Evolutionary conservation across 192 early-diverging fungal genomes (phyloP).

Genomic region (Coemansia sp.): DNA sequence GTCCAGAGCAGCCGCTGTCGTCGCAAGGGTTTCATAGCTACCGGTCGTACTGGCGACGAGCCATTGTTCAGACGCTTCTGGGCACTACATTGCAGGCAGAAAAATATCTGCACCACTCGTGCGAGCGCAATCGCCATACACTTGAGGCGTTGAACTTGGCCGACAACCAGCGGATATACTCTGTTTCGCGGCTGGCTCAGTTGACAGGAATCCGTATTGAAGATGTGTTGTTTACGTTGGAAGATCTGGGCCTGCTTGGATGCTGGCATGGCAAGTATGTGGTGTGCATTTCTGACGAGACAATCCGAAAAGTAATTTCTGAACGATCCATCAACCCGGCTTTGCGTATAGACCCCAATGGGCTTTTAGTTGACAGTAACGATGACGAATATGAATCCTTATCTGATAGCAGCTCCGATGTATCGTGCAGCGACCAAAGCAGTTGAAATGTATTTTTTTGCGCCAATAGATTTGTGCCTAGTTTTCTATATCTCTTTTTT

Average conservation of each 20-base stretch:
- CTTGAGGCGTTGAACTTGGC: conserved; percentile 4
- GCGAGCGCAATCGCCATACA: background rate
- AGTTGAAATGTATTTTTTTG: too few species aligned
- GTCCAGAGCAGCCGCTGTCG: conserved; percentile 86
- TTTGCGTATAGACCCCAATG: conserved; percentile 34
- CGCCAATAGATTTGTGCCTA: too few species aligned
- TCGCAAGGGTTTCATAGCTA: conserved; percentile 80
- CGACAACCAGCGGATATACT: conserved; percentile 36
- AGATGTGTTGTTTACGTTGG: conserved; percentile 68
- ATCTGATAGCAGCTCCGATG: background rate
- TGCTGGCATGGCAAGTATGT: conserved; percentile 56
- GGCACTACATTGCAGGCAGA: conserved; percentile 32
- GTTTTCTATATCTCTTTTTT: too few species aligned
- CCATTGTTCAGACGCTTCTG: conserved; percentile 57
- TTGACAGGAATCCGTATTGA: conserved; percentile 67
- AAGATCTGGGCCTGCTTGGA: conserved; percentile 58
- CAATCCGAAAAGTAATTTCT: conserved; percentile 21
- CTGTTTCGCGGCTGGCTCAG: conserved; percentile 48
- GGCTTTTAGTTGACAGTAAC: conserved; percentile 13
- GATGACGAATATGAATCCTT: background rate
- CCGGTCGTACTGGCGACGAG: conserved; percentile 78
- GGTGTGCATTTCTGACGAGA: conserved; percentile 46
- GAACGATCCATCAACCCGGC: conserved; percentile 33
- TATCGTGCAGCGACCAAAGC: background rate
- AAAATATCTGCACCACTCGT: conserved; percentile 9